Evolutionary conservation across 2,329 filamentous ascomycete species (phyloP).

Genomic region (Aspergillus fischeri): DNA sequence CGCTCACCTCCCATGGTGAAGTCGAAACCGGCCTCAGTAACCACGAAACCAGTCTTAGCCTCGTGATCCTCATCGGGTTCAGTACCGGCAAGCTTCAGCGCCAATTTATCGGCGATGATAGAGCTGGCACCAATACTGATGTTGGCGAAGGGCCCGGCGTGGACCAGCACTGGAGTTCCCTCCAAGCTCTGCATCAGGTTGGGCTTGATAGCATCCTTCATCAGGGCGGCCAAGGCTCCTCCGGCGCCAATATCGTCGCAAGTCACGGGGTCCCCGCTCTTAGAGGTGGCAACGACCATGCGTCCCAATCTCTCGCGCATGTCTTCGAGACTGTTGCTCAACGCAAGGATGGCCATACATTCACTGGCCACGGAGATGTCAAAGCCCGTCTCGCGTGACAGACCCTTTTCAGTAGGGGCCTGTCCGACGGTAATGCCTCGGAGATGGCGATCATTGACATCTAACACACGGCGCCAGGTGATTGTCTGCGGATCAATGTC

Average conservation of each 20-base stretch:
- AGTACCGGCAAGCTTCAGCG: conserved; percentile 90
- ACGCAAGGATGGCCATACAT: conserved; percentile 95
- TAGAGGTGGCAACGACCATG: conserved; percentile 92
- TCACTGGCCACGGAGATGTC: conserved; percentile 97
- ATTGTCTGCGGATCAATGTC: conserved; percentile 97
- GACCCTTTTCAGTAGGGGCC: conserved; percentile 85
- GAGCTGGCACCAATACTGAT: conserved; percentile 97
- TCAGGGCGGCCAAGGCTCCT: conserved; percentile 86
- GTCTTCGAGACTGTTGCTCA: conserved; percentile 81
- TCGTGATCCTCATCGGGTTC: conserved; percentile 84
- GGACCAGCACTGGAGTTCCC: conserved; percentile 94
- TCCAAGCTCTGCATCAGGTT: conserved; percentile 98
- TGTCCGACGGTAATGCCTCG: conserved; percentile 84
- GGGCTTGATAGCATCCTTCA: conserved; percentile 98
- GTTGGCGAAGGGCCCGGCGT: conserved; percentile 96
- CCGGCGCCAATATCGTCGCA: conserved; percentile 93
- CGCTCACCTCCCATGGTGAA: conserved; percentile 99
- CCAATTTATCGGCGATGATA: conserved; percentile 89
- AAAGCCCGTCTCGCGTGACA: conserved; percentile 84
- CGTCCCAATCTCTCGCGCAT: conserved; percentile 89
- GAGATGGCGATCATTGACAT: conserved; percentile 95
- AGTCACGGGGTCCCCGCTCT: conserved; percentile 81
- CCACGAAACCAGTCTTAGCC: conserved; percentile 82
- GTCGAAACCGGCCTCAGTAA: conserved; percentile 97
- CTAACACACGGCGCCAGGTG: conserved; percentile 91